These are phyloP conservation scores for Ceratocystiopsis brevicomis DNA, from an alignment of 2,329 filamentous ascomycete genomes.

Conservation along the genomic window DNA sequence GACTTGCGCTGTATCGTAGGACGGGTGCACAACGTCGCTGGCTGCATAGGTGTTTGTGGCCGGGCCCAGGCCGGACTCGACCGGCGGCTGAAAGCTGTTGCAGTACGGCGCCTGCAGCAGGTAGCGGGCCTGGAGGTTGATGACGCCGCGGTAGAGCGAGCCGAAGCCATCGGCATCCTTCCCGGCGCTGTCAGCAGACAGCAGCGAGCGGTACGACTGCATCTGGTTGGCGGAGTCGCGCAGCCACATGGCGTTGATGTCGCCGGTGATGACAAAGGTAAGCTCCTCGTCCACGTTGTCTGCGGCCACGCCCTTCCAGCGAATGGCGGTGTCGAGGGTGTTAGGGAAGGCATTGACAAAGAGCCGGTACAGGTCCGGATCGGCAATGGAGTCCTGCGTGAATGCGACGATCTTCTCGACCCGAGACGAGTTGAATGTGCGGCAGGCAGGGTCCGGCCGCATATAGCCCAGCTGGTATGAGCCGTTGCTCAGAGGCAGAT, in stretches of 20 bases:
- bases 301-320: constrained; percentile 10
- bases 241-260: constrained; percentile 18
- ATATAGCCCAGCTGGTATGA: constrained; percentile 61
- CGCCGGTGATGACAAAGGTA: constrained; percentile 41
- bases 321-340: constrained; percentile 28
- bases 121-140: constrained; percentile 60
- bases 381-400: constrained; percentile 49
- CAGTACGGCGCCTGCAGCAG: constrained; percentile 59
- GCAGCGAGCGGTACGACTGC: constrained; percentile 50
- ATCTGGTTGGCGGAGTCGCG: constrained; percentile 41
- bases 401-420: constrained; percentile 60
- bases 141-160: constrained; percentile 51
- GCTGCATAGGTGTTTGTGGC: constrained; percentile 36
- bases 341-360: constrained; percentile 60
- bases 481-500: constrained; percentile 60
- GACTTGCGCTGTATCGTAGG: constrained; percentile 48
- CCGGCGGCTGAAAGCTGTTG: constrained; percentile 83
- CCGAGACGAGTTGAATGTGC: constrained; percentile 58
- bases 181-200: constrained; percentile 25
- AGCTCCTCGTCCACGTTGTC: constrained; percentile 22
- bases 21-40: constrained; percentile 42
- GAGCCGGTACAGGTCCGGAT: constrained; percentile 54
- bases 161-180: constrained; percentile 32
- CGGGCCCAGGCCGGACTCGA: constrained; percentile 47
- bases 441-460: constrained; percentile 55